Evolutionary conservation across 441 rosid genomes (phyloP), one percentile per base, ranked within the genome.

Genomic region (Macaranga tanarius): DNA sequence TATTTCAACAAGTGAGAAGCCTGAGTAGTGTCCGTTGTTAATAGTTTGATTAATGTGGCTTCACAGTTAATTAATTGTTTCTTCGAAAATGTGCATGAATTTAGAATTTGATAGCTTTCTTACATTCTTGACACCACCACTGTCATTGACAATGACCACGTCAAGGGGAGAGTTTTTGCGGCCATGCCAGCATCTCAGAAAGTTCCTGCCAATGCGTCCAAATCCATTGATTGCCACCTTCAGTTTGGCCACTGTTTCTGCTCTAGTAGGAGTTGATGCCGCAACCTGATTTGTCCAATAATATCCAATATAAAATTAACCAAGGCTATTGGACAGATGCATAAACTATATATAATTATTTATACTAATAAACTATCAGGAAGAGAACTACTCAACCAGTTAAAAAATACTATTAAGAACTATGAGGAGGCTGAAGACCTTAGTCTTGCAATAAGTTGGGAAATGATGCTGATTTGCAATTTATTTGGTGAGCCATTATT

Each of bases 71-170:
- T 17, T 16, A 28, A 15, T 54, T 40, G 16, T 51, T 67, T 25
- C 44, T 45, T 31, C 51, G 17, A 31, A 31, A 40, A 48, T 28
- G 5, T 57, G 28, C 61, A 28, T 5, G 6, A 12, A 55, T 12
- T 67, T 17, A 40, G 31, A 54, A 45, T 6, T 8, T 40, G 51
- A 74, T 62, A 31, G 64, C 20, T 65, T 26, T 38, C 87, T 79
- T 83, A 94, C 99, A 60, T 95, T 95, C 89, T 83, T 95, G 79
- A 95, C 99, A 88, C 97, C 99, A 60, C 94, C 97, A 34, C 99
- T 92, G 94, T 95, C 99, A 62, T 95, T 95, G 79, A 95, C 90
- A 1, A 95, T 93, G 62, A 95, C n/a, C 8, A 95, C 95, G 12
- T 95, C 99, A 2, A 95, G 92, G 45, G 99, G 99, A 1, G 97